Evolutionary conservation across 805 yeast species (phyloP), one percentile per base, ranked within the genome.

Genomic region (Pichia sporocuriosa): DNA sequence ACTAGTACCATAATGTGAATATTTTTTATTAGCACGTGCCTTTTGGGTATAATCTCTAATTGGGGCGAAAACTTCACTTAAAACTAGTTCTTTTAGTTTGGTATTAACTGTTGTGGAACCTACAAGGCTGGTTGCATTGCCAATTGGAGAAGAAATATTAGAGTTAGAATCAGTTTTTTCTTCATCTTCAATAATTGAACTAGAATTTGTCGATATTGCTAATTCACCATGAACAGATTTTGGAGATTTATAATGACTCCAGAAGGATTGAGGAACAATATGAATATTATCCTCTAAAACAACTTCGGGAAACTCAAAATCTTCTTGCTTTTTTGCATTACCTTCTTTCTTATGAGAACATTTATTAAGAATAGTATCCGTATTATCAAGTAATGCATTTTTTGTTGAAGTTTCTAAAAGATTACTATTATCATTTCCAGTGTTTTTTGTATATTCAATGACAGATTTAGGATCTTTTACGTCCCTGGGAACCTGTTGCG

Each of bases 231-330:
- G 20, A 4, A 21, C 32, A 9, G 35, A 21, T n/a, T 35, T 35
- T 6, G 49, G 43, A 2, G 49, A 32, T 21, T 32, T 32, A 53
- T 77, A 81, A 42, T 74, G 77, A 45, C 71, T 71, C 77, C 87
- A 75, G 47, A 86, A 60, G 3, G 88, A 79, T 42, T 81, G 82
- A 0, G 97, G 96, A 25, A 90, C 81, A 42, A 90, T 89, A 61
- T 90, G 98, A 44, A 77, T 81, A 60, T 90, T 90, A 55, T 90
- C 97, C 58, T 87, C 89, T 26, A 90, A 69, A 2, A 84, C 79
- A n/a, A 90, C 97, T 55, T 87, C 96, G 3, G 90, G 84, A 10
- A 77, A 51, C 19, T 44, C 32, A 20, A 28, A 40, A 22, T 42
- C 48, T 16, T 42, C 49, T n/a, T n/a, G n/a, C n/a, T n/a, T n/a